Conservation (phyloP, 75 land plant genomes). For the Ceratopteris richardii region DNA sequence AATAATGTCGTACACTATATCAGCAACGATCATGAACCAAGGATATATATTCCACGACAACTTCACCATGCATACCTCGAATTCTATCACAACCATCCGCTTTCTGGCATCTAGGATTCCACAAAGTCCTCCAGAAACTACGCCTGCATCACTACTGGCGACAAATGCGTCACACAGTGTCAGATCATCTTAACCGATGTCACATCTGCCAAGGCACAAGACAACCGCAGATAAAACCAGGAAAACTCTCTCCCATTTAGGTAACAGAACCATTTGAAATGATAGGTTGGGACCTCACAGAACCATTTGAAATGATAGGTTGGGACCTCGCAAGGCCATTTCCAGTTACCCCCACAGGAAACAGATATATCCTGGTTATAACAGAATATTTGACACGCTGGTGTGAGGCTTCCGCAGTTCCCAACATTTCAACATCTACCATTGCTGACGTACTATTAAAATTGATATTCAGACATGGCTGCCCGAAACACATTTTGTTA, state of each 20-base stretch:
- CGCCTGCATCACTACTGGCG: not conserved
- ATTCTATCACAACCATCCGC: not conserved
- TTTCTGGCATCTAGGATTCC: slow-evolving; percentile 1
- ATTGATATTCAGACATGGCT: not conserved
- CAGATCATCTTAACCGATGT: not conserved
- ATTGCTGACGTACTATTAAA: not conserved
- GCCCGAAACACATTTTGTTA: not conserved
- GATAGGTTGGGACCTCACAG: not conserved
- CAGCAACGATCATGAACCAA: not conserved
- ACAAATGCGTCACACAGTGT: not conserved
- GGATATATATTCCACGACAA: not conserved
- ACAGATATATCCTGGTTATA: not conserved
- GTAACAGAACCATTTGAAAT: not conserved
- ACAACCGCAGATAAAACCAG: not conserved
- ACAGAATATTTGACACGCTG: not conserved
- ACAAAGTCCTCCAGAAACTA: not conserved
- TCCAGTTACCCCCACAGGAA: not conserved
- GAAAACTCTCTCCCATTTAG: not conserved
- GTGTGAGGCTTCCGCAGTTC: not conserved
- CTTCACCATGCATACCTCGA: not conserved
- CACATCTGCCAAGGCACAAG: not conserved
- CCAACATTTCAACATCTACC: not conserved
- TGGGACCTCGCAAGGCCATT: not conserved
- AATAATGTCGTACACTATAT: not conserved
- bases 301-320: not conserved